Evolutionary conservation across 495 filamentous ascomycete species (phyloP).

Genomic region (Aspergillus taichungensis): DNA sequence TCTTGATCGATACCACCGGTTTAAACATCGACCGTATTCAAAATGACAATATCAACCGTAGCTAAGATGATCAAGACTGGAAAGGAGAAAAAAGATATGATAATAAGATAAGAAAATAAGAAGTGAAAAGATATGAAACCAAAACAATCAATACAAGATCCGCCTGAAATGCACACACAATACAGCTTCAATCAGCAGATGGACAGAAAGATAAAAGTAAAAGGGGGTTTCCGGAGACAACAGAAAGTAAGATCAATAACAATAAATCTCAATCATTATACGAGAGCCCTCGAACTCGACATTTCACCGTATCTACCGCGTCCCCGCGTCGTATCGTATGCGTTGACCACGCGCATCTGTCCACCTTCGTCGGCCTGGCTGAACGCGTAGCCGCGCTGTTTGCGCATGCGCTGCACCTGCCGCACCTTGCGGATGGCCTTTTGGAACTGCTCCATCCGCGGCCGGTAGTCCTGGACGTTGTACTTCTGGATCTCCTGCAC

Average conservation of each 20-base stretch:
- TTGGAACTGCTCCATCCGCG: conserved; percentile 99
- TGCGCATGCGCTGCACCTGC: conserved; percentile 98
- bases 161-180: too few species aligned
- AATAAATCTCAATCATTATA: conserved; percentile 21
- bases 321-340: conserved; percentile 91
- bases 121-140: too few species aligned
- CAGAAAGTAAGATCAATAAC: conserved; percentile 7
- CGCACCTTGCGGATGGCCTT: conserved; percentile 98
- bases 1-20: too few species aligned
- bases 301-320: conserved; percentile 95
- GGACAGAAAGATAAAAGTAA: conserved; percentile 9
- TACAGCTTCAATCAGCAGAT: background rate
- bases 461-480: conserved; percentile 98
- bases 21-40: too few species aligned
- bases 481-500: conserved; percentile 99
- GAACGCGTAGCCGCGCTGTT: conserved; percentile 97
- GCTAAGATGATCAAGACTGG: too few species aligned
- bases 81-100: too few species aligned
- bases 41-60: too few species aligned
- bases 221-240: too few species aligned
- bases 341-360: conserved; percentile 78
- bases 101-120: too few species aligned
- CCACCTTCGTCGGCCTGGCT: conserved; percentile 89
- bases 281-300: conserved; percentile 56
- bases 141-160: too few species aligned